Evolutionary conservation across 345 rosid genomes (phyloP), one percentile per base, ranked within the genome.

Genomic region (Populus davidiana): DNA sequence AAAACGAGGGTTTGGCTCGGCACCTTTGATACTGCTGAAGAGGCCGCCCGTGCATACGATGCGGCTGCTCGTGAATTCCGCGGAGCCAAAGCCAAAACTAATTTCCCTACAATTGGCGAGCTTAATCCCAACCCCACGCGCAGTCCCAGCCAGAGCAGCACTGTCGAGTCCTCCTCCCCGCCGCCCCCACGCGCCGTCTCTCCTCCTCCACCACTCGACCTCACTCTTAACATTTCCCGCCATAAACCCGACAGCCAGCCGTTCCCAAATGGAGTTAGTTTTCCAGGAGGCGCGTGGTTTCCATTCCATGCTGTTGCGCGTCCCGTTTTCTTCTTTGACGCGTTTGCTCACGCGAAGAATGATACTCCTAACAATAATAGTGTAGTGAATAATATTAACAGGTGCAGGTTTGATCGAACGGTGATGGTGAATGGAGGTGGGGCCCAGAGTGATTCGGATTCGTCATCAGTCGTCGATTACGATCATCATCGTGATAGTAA

Each of bases 1-100:
- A 93, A 93, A 78, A 87, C 95, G n/a, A 89, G 98, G 0, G 97
- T 93, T 65, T 94, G 98, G 98, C 92, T 94, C 6, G 98, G 98
- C 8, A 93, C 98, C 21, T 94, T 90, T 27, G 95, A 91, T 49
- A 94, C 98, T 0, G 97, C 98, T 0, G 97, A 88, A 49, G 95
- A 94, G 41, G 98, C 98, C 2, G 97, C 97, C 86, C 94, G 94
- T 76, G 98, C 98, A 6, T 94, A 94, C 68, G 98, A 93, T 41
- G 8, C 85, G 0, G 97, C 97, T 3, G 97, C 98, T 67, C 97
- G 94, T 64, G 93, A 91, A 41, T 94, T 94, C 17, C 92, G 97
- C 1, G 98, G 98, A 1, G 81, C 84, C 13, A 91, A 91, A 75
- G 98, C 98, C 6, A 94, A 94, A 83, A 93, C 97, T 6, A 93